These are phyloP conservation scores for Cladorrhinum sp. DNA, from an alignment of 2,329 filamentous ascomycete species.

Conservation along the genomic window DNA sequence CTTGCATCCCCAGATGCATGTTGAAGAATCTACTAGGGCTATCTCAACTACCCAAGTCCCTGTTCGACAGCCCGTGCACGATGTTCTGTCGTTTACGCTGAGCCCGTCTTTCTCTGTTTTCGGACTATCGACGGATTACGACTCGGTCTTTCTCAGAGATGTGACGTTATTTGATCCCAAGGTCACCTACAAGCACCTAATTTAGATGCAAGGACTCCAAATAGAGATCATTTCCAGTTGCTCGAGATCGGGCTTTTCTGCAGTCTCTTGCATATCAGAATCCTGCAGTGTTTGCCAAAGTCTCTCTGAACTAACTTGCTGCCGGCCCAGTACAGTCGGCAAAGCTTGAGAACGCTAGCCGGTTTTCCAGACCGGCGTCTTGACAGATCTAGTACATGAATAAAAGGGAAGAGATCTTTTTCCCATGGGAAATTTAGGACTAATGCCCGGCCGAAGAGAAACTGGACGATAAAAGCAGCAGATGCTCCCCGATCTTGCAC, in stretches of 20 bases:
- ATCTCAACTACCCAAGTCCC: background rate
- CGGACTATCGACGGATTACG: background rate
- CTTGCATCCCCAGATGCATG: background rate
- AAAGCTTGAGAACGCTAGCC: background rate
- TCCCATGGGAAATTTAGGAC: too few relatives aligned
- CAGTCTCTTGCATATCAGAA: background rate
- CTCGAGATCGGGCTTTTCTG: background rate
- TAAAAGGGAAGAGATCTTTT: too few relatives aligned
- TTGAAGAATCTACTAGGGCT: background rate
- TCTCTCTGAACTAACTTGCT: background rate
- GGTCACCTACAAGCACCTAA: background rate
- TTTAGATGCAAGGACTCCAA: background rate
- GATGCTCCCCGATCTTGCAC: background rate
- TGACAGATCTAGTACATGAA: background rate
- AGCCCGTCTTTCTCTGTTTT: background rate
- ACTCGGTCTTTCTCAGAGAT: background rate
- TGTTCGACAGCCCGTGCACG: background rate
- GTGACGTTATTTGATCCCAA: background rate
- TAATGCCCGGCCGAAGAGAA: background rate
- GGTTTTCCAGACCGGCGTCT: background rate
- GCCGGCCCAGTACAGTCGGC: background rate
- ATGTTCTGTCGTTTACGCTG: background rate
- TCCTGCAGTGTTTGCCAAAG: too few relatives aligned
- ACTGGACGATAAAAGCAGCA: background rate
- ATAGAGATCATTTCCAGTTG: background rate